Conservation (phyloP, 1,284 basidiomycete genomes). For the Psilocybe mexicana region DNA sequence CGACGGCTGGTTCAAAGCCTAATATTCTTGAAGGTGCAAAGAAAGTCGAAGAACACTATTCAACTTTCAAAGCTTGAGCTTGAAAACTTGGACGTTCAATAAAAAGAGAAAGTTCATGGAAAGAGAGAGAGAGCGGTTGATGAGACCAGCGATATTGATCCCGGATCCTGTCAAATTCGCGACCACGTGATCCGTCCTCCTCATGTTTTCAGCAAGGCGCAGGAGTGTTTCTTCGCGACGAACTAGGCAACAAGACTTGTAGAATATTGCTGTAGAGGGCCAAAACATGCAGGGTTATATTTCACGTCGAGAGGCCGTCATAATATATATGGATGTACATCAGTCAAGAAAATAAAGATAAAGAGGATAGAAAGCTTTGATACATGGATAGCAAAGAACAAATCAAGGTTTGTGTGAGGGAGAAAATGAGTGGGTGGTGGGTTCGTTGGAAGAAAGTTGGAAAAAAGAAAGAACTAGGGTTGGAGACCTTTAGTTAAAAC, state of each 20-base stretch:
- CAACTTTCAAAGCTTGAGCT: too few relatives aligned
- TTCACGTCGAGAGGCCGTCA: neutral
- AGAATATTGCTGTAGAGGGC: too few relatives aligned
- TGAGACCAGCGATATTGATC: too few relatives aligned
- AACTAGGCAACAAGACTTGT: neutral
- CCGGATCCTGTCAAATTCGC: neutral
- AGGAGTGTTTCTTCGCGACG: neutral
- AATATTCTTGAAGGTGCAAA: neutral
- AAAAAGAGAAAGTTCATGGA: too few relatives aligned
- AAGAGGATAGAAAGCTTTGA: neutral
- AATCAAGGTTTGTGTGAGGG: neutral
- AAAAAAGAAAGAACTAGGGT: neutral
- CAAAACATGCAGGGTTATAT: neutral
- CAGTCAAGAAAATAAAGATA: neutral
- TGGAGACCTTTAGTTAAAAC: neutral
- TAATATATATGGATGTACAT: conserved; percentile 1
- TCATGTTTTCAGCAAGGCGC: conserved; percentile 4
- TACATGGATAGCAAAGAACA: conserved; percentile 1
- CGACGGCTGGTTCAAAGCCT: neutral
- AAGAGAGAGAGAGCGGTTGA: too few relatives aligned
- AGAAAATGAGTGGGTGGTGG: too few relatives aligned
- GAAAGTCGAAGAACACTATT: neutral
- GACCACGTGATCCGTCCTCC: conserved; percentile 9
- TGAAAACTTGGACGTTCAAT: too few relatives aligned
- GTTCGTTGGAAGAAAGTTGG: neutral